Evolutionary conservation across 2,329 filamentous ascomycete genomes (phyloP).

Genomic region (Phialemonium atrogriseum): DNA sequence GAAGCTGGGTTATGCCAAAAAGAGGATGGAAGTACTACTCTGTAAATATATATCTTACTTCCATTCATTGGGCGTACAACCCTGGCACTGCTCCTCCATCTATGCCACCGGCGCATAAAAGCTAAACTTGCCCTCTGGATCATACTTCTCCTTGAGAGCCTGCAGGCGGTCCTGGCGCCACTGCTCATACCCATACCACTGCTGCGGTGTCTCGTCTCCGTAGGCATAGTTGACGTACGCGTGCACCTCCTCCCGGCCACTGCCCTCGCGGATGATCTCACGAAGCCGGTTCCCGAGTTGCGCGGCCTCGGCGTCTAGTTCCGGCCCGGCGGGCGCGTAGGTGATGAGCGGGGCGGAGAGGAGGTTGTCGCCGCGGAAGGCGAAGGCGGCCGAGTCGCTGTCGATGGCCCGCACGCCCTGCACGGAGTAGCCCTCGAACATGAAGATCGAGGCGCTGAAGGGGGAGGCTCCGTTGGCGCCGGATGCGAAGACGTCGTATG

Average conservation of each 20-base stretch:
- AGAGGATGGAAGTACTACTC: no score
- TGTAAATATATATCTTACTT: no score
- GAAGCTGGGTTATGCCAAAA: no score
- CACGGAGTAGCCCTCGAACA: slow-evolving; percentile 47
- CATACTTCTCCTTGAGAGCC: slow-evolving; percentile 38
- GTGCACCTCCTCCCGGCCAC: slow-evolving; percentile 22
- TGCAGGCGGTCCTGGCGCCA: slow-evolving; percentile 38
- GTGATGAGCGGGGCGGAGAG: slow-evolving; percentile 28
- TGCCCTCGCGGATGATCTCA: slow-evolving; percentile 24
- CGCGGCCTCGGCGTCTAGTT: slow-evolving; percentile 22
- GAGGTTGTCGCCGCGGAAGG: slow-evolving; percentile 35
- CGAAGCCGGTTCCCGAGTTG: slow-evolving; percentile 29
- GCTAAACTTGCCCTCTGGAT: slow-evolving; percentile 34
- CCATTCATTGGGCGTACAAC: no score
- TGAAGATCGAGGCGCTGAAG: slow-evolving; percentile 31
- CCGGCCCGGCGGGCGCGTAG: slow-evolving; percentile 23
- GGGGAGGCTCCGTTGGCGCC: slow-evolving; percentile 15
- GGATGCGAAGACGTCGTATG: slow-evolving; percentile 24
- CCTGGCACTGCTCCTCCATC: neutral
- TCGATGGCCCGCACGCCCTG: slow-evolving; percentile 31
- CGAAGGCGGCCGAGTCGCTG: slow-evolving; percentile 31
- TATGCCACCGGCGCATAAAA: slow-evolving; percentile 31
- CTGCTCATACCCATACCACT: slow-evolving; percentile 38
- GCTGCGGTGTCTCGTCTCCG: slow-evolving; percentile 31
- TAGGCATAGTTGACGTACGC: slow-evolving; percentile 45